phyloP scores from a whole-genome alignment of 164 flowering plant species.

The Taxillus chinensis region DNA sequence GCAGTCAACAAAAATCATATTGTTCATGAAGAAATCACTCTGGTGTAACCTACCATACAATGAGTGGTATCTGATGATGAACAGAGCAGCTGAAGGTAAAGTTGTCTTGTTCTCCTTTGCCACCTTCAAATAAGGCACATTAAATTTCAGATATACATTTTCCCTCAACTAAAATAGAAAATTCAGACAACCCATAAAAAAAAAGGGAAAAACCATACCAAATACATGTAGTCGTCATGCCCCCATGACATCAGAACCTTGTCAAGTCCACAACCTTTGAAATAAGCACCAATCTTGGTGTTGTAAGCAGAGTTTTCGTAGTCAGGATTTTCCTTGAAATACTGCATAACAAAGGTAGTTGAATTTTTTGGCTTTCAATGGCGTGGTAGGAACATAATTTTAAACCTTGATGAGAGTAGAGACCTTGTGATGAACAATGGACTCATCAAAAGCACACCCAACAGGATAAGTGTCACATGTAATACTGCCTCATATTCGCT shows the following conservation, averaged over 20 bases:
- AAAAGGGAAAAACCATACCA: not conserved
- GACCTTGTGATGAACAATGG: slow-evolving; percentile 6
- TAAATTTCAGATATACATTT: not conserved
- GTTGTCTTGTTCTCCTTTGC: slow-evolving; percentile 3
- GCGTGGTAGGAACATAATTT: not conserved
- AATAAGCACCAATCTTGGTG: slow-evolving; percentile 1
- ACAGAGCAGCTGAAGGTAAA: slow-evolving; percentile 3
- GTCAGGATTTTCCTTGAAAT: slow-evolving; percentile 1
- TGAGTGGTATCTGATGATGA: not conserved
- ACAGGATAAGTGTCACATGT: slow-evolving; percentile 1
- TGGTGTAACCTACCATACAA: not conserved
- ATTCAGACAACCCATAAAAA: not conserved
- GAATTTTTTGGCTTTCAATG: not conserved
- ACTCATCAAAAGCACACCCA: not conserved
- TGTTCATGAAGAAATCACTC: too few species aligned
- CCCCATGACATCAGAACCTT: slow-evolving; percentile 4
- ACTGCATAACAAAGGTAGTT: not conserved
- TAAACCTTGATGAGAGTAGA: not conserved
- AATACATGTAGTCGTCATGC: slow-evolving; percentile 1
- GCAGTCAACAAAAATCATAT: too few species aligned
- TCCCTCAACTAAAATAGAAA: not conserved
- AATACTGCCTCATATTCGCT: too few species aligned
- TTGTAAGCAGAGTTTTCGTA: not conserved
- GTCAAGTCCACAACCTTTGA: not conserved
- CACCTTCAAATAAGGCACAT: not conserved